phyloP scores from a whole-genome alignment of 495 filamentous ascomycete species.

The Sordaria brevicollis region DNA sequence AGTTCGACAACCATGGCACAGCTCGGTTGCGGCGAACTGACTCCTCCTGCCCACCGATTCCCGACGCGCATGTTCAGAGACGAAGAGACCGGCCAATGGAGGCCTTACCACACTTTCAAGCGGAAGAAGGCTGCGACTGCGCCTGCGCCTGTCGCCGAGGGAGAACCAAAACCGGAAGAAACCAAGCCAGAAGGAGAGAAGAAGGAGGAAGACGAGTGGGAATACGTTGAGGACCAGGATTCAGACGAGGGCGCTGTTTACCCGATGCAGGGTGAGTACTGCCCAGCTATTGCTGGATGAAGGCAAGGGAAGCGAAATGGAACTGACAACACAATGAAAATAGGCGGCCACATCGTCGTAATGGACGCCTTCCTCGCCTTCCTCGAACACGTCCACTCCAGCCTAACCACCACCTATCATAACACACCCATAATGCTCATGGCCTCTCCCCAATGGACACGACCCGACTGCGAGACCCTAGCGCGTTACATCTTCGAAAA shows the following conservation, averaged over 20 bases:
- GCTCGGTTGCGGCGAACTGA: slow-evolving; percentile 85
- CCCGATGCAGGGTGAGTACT: slow-evolving; percentile 51
- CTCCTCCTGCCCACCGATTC: slow-evolving; percentile 69
- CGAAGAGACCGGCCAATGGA: slow-evolving; percentile 67
- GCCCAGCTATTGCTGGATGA: neutral
- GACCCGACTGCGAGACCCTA: slow-evolving; percentile 68
- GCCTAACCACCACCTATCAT: slow-evolving; percentile 81
- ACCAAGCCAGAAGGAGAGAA: slow-evolving; percentile 7
- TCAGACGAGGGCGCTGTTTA: slow-evolving; percentile 84
- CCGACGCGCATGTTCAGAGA: slow-evolving; percentile 90
- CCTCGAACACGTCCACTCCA: slow-evolving; percentile 75
- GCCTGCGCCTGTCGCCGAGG: neutral
- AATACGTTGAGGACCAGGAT: slow-evolving; percentile 78
- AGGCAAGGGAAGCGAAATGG: neutral
- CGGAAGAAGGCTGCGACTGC: slow-evolving; percentile 45
- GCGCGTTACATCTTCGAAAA: slow-evolving; percentile 93
- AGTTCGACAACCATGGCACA: slow-evolving; percentile 91
- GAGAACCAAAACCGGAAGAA: neutral
- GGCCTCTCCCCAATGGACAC: slow-evolving; percentile 75
- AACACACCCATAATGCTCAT: slow-evolving; percentile 83
- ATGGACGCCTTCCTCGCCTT: slow-evolving; percentile 90
- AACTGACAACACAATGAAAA: neutral
- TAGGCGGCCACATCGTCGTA: slow-evolving; percentile 70
- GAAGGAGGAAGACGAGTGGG: slow-evolving; percentile 29
- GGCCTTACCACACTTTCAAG: slow-evolving; percentile 72